Evolutionary conservation across 257 asterid species (phyloP).

Genomic region (Thymus quinquecostatus): DNA sequence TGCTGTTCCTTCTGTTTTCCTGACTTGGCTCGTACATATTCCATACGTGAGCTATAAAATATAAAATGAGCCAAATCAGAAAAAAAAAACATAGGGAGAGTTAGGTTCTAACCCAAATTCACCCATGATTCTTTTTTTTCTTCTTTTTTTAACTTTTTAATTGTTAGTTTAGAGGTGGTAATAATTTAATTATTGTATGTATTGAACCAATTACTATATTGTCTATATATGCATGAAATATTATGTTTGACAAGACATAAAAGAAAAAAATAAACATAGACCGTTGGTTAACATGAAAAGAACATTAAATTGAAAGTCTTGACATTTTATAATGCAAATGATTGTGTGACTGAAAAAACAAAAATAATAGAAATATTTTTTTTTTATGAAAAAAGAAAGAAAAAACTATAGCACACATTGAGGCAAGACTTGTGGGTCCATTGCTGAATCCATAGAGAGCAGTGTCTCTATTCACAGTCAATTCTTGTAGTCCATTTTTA

Average conservation of each 20-base stretch:
- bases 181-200: too few species aligned
- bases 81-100: too few species aligned
- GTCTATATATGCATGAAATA: background rate
- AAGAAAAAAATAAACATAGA: background rate
- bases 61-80: too few species aligned
- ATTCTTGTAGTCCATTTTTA: constrained; percentile 34
- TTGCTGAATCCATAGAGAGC: constrained; percentile 30
- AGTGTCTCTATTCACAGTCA: constrained; percentile 29
- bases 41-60: too few species aligned
- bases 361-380: too few species aligned
- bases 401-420: background rate
- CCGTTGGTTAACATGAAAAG: background rate
- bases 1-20: too few species aligned
- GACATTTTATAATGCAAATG: constrained; percentile 19
- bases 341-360: constrained; percentile 8
- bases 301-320: constrained; percentile 7
- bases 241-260: background rate
- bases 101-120: too few species aligned
- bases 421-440: constrained; percentile 28
- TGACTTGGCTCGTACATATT: too few species aligned
- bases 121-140: too few species aligned
- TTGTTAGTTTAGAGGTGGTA: too few species aligned
- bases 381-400: background rate
- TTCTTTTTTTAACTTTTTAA: too few species aligned
- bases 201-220: too few species aligned